A percentile compares a stretch with the other conserved stretches of the same genome.
These are phyloP conservation scores for Wallacemonas sp. DNA, from an alignment of 208 protist genomes.

Conservation along the genomic window DNA sequence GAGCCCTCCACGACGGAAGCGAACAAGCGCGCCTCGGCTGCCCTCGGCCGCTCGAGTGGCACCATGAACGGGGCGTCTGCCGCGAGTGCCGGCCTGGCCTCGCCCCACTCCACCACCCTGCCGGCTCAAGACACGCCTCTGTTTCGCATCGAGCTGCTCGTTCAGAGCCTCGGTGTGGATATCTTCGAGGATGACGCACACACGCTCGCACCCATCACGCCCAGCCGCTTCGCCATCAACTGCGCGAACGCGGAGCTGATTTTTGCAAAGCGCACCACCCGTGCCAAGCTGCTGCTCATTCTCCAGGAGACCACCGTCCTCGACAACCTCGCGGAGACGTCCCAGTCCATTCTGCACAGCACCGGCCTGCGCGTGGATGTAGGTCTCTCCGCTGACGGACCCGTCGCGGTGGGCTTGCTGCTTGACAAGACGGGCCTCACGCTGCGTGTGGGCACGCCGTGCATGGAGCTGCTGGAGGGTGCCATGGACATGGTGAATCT, in stretches of 20 bases:
- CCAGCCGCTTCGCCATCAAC: conserved; percentile 53
- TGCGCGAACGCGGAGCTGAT: conserved; percentile 59
- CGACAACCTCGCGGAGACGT: conserved; percentile 40
- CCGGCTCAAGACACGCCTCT: conserved; percentile 35
- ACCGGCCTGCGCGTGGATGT: conserved; percentile 37
- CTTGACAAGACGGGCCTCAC: conserved; percentile 30
- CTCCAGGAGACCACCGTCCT: conserved; percentile 47
- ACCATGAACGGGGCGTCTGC: too few species aligned
- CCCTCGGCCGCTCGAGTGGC: too few species aligned
- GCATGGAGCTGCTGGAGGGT: conserved; percentile 73
- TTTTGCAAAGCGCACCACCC: conserved; percentile 44
- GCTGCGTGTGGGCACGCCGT: conserved; percentile 68
- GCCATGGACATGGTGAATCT: conserved; percentile 83
- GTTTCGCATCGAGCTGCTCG: conserved; percentile 59
- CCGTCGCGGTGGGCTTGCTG: conserved; percentile 41
- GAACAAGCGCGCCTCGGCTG: too few species aligned
- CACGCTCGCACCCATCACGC: conserved; percentile 26
- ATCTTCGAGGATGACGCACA: conserved; percentile 65
- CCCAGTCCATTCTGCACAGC: conserved; percentile 48
- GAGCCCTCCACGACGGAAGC: too few species aligned
- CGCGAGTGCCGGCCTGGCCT: not conserved
- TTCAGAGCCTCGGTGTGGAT: conserved; percentile 62
- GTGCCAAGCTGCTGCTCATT: conserved; percentile 51
- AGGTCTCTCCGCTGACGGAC: conserved; percentile 29
- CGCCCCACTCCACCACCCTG: not conserved